phyloP scores from a whole-genome alignment of 164 flowering plant species.

The Berberis vulgaris region DNA sequence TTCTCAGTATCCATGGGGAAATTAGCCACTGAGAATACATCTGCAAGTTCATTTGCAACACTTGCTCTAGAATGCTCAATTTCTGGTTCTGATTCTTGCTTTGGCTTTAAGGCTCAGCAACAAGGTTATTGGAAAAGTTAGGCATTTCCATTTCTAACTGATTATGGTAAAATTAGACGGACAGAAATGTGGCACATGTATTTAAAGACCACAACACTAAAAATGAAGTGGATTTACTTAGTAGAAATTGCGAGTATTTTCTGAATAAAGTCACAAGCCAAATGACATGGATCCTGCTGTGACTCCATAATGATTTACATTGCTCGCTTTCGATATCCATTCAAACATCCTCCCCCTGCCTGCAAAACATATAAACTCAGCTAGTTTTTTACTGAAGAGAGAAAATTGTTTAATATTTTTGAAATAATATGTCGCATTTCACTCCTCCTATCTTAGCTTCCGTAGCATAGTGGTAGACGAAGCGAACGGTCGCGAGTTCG shows the following conservation, averaged over 20 bases:
- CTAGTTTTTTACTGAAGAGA: neutral
- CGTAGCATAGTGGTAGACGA: slow-evolving; percentile 11
- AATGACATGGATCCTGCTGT: slow-evolving; percentile 48
- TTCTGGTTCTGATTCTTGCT: slow-evolving; percentile 32
- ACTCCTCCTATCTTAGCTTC: too few species aligned
- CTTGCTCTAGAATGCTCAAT: slow-evolving; percentile 36
- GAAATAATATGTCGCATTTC: too few species aligned
- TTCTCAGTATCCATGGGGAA: slow-evolving; percentile 34
- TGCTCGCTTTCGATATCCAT: slow-evolving; percentile 44
- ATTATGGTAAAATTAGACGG: neutral
- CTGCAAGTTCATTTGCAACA: slow-evolving; percentile 43
- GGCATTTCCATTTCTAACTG: neutral
- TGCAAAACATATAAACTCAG: slow-evolving; percentile 18
- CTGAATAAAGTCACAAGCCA: slow-evolving; percentile 72
- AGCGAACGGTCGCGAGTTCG: slow-evolving; percentile 99
- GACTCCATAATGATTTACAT: slow-evolving; percentile 75
- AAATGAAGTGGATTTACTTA: slow-evolving; percentile 27
- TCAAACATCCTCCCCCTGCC: slow-evolving; percentile 44
- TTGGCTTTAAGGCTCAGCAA: slow-evolving; percentile 25
- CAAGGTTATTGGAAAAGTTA: neutral
- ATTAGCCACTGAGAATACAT: slow-evolving; percentile 49
- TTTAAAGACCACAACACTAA: too few species aligned
- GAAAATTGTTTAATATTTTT: neutral
- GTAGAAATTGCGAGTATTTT: slow-evolving; percentile 73
- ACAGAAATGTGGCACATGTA: too few species aligned